Conservation (phyloP, 2,329 filamentous ascomycete genomes). For the Phoma sp. region DNA sequence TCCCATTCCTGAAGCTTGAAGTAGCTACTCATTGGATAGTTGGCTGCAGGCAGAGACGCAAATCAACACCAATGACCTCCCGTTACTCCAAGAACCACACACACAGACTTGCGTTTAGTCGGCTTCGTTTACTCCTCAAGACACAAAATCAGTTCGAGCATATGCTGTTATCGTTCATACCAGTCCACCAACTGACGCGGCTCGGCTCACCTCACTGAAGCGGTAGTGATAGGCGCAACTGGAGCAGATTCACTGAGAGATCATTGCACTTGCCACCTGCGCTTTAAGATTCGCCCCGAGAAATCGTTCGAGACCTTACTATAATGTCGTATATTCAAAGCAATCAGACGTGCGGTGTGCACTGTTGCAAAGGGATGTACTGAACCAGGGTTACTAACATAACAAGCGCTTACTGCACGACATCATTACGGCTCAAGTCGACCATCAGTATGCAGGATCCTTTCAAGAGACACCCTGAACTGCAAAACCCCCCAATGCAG, state of each 20-base stretch:
- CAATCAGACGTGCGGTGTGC: background rate
- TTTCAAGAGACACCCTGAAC: background rate
- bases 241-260: too few species aligned
- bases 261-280: too few species aligned
- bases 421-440: background rate
- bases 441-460: background rate
- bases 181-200: background rate
- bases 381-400: background rate
- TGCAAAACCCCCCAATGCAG: background rate
- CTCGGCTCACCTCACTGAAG: background rate
- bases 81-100: too few species aligned
- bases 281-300: too few species aligned
- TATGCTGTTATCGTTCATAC: too few species aligned
- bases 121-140: too few species aligned
- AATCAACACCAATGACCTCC: too few species aligned
- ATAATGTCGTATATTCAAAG: background rate
- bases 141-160: too few species aligned
- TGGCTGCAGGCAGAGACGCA: too few species aligned
- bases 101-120: too few species aligned
- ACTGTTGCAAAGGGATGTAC: background rate
- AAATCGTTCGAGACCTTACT: too few species aligned
- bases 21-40: too few species aligned
- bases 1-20: background rate
- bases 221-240: slow-evolving; percentile 8
- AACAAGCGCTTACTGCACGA: background rate